Evolutionary conservation across 495 filamentous ascomycete species (phyloP), one percentile per base, ranked within the genome.

Genomic region (Xylaria sp.): DNA sequence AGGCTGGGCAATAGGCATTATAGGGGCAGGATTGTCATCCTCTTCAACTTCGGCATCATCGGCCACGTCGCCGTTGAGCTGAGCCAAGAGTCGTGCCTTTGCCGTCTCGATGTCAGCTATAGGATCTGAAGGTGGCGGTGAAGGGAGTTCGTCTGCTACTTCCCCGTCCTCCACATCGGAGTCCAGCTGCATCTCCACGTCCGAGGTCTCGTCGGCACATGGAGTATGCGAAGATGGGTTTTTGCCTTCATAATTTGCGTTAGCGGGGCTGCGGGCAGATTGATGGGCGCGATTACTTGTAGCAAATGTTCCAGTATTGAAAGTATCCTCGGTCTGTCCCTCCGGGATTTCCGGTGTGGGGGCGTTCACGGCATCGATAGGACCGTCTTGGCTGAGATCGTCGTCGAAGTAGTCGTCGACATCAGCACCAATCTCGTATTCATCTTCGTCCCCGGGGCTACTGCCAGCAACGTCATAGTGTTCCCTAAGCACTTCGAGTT

Each of bases 61-160:
- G 4, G 53, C 15, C 46, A 72, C 71, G 46, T 74, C 71, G 50
- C 65, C 77, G 53, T 76, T 79, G 19, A 90, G 77, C 72, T 79
- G 81, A 15, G 83, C 80, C 66, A 90, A 84, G 8, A 92, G 82
- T 37, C 84, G 86, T 29, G 85, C 81, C 79, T 90, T 90, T 67
- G 88, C 90, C 43, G 82, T 84, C 72, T 88, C 89, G 67, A 92
- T 77, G 73, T 84, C 79, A 78, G 82, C 73, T 74, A 77, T 61
- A 12, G 74, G 66, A 69, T 81, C 79, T 72, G 53, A 73, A 67
- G 40, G 68, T 64, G 70, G 78, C 61, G 46, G 74, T 68, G 64
- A 61, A 68, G 67, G 67, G 48, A 37, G 33, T 55, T 35, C 76
- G 64, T 82, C 81, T 70, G 76, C 76, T 74, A 84, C 77, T 79